Evolutionary conservation across 1,284 basidiomycete genomes (phyloP).

Genomic region (Austroboletus niveus): DNA sequence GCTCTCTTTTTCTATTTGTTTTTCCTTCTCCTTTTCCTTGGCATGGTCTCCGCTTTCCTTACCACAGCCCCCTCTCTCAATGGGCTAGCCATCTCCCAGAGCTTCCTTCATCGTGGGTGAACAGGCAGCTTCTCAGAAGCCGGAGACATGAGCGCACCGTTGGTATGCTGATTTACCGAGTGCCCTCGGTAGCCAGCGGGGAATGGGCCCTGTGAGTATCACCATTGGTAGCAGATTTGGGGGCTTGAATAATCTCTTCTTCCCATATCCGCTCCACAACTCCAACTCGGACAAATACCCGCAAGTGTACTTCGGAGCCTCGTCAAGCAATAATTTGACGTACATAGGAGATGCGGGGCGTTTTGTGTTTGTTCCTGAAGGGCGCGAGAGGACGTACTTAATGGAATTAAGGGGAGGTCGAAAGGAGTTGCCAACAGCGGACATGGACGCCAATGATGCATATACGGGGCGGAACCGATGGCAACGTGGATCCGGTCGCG

Average conservation of each 20-base stretch:
- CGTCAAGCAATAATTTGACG: constrained; percentile 52
- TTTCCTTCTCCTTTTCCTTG: constrained; percentile 29
- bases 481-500: constrained; percentile 28
- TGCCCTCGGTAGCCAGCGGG: background rate
- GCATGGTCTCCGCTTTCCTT: constrained; percentile 24
- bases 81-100: constrained; percentile 59
- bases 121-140: constrained; percentile 43
- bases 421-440: constrained; percentile 21
- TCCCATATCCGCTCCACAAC: constrained; percentile 86
- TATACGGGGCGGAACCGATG: constrained; percentile 14
- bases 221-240: constrained; percentile 12
- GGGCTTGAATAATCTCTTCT: constrained; percentile 52
- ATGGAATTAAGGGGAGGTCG: constrained; percentile 21
- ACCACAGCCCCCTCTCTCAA: constrained; percentile 50
- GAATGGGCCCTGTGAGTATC: background rate
- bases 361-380: constrained; percentile 21
- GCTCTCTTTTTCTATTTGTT: constrained; percentile 24
- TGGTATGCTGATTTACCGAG: constrained; percentile 6
- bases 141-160: background rate
- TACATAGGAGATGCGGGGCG: constrained; percentile 66
- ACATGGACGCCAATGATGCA: constrained; percentile 12
- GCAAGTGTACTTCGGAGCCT: constrained; percentile 82
- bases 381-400: constrained; percentile 18
- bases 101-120: constrained; percentile 49
- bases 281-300: constrained; percentile 83